Percentiles rank a stretch among this genome's conserved stretches.
Conservation (phyloP, 2,329 filamentous ascomycete genomes). For the Fusarium transvaalense region DNA sequence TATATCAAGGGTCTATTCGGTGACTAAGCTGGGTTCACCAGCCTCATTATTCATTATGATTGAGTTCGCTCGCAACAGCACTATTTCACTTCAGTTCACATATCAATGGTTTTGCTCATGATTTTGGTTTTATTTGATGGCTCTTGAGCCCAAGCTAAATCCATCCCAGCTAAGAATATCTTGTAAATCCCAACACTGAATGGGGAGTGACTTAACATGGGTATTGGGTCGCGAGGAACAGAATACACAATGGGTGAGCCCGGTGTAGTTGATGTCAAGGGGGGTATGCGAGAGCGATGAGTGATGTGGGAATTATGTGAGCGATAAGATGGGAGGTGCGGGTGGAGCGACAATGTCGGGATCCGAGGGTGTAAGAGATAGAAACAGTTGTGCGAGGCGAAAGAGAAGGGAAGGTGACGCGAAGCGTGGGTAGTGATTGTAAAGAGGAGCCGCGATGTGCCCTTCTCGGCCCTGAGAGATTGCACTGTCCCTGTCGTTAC, state of each 20-base stretch:
- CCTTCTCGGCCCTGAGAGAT: constrained; percentile 44
- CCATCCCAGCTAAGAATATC: constrained; percentile 39
- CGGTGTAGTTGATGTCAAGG: constrained; percentile 37
- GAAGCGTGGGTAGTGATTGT: constrained; percentile 48
- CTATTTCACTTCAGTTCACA: background rate
- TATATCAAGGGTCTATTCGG: constrained; percentile 21
- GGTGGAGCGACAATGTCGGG: constrained; percentile 39
- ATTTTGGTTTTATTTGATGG: constrained; percentile 44
- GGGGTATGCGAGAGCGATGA: constrained; percentile 49
- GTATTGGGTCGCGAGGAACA: constrained; percentile 34
- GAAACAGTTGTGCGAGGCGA: constrained; percentile 43
- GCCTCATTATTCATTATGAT: constrained; percentile 6
- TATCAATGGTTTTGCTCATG: constrained; percentile 25
- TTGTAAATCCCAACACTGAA: constrained; percentile 39
- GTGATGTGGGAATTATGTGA: constrained; percentile 47
- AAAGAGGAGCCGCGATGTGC: constrained; percentile 47
- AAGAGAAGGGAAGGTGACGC: constrained; percentile 44
- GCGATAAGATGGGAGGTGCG: constrained; percentile 42
- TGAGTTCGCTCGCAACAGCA: background rate
- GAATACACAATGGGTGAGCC: constrained; percentile 39
- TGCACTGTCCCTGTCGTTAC: constrained; percentile 42
- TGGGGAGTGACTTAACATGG: constrained; percentile 30
- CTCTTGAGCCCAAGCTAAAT: constrained; percentile 46
- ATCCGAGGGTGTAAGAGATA: constrained; percentile 42
- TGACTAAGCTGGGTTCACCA: constrained; percentile 12